Conservation (phyloP, 2,329 filamentous ascomycete genomes). For the Hysterium pulicare region DNA sequence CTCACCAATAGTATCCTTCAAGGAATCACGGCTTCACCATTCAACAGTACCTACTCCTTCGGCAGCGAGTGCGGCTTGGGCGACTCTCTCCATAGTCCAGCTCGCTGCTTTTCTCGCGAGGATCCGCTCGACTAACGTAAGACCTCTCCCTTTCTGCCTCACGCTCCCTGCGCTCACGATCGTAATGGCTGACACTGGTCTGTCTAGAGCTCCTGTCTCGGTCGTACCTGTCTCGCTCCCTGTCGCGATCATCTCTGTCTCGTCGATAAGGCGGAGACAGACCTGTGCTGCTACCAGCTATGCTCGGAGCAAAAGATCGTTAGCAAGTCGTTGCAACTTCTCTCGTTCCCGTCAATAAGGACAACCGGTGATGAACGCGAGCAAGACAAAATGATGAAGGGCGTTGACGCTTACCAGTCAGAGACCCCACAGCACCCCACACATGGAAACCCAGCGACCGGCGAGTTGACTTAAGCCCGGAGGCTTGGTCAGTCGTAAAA, state of each 20-base stretch:
- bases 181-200: constrained; percentile 66
- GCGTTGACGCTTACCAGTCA: too few species aligned
- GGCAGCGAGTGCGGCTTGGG: constrained; percentile 61
- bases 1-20: too few species aligned
- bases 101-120: constrained; percentile 76
- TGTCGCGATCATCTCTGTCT: constrained; percentile 32
- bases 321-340: too few species aligned
- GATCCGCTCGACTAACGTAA: constrained; percentile 78
- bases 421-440: too few species aligned
- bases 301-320: too few species aligned
- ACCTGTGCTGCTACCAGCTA: constrained; percentile 67
- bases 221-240: constrained; percentile 35
- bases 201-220: constrained; percentile 52
- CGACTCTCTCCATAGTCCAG: constrained; percentile 79
- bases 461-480: too few species aligned
- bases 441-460: too few species aligned
- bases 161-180: constrained; percentile 79
- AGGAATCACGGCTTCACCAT: too few species aligned
- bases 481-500: too few species aligned
- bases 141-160: constrained; percentile 87
- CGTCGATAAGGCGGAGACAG: constrained; percentile 50
- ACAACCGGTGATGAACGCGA: too few species aligned
- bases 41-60: constrained; percentile 75
- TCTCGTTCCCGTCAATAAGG: too few species aligned
- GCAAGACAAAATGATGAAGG: too few species aligned